A percentile compares a stretch with the other conserved stretches of the same genome.
These are phyloP conservation scores for Thraustochytrium sp. DNA, from an alignment of 352 stramenopile genomes.

Conservation along the genomic window DNA sequence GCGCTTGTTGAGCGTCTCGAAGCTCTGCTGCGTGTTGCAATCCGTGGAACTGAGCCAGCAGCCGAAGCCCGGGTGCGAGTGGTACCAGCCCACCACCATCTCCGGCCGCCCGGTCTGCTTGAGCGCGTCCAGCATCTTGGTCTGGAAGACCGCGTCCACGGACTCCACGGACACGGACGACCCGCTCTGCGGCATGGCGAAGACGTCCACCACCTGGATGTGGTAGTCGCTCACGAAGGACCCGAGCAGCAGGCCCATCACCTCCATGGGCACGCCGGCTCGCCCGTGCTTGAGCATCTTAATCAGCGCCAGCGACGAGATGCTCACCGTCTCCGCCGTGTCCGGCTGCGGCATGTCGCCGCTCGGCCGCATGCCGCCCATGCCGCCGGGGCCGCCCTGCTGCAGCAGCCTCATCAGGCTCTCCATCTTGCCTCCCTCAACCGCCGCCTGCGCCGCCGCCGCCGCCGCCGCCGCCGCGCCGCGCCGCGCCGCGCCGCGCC, in stretches of 20 bases:
- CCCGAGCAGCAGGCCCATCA: constrained; percentile 99
- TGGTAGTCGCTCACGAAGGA: constrained; percentile 99
- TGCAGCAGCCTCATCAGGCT: constrained; percentile 27
- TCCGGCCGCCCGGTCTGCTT: constrained; percentile 92
- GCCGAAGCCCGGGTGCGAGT: constrained; percentile 98
- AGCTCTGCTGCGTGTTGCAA: constrained; percentile 98
- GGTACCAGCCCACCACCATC: constrained; percentile 96
- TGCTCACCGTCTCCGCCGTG: constrained; percentile 94
- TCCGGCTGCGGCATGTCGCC: constrained; percentile 14
- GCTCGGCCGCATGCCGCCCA: not conserved
- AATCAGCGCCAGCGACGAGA: constrained; percentile 94
- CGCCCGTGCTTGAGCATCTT: constrained; percentile 99
- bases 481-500: no score
- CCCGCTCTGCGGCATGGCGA: constrained; percentile 97
- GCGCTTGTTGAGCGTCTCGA: constrained; percentile 94
- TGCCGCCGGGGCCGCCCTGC: constrained; percentile 17
- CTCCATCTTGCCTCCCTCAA: not conserved
- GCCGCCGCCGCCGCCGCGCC: not conserved
- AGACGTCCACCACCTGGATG: constrained; percentile 99
- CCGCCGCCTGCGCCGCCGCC: no score
- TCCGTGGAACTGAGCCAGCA: constrained; percentile 98
- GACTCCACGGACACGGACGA: constrained; percentile 89
- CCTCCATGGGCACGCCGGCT: constrained; percentile 98
- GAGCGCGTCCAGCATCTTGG: constrained; percentile 99
- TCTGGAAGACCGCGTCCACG: constrained; percentile 99